Evolutionary conservation across 495 filamentous ascomycete species (phyloP).

Genomic region (Xylaria flabelliformis): DNA sequence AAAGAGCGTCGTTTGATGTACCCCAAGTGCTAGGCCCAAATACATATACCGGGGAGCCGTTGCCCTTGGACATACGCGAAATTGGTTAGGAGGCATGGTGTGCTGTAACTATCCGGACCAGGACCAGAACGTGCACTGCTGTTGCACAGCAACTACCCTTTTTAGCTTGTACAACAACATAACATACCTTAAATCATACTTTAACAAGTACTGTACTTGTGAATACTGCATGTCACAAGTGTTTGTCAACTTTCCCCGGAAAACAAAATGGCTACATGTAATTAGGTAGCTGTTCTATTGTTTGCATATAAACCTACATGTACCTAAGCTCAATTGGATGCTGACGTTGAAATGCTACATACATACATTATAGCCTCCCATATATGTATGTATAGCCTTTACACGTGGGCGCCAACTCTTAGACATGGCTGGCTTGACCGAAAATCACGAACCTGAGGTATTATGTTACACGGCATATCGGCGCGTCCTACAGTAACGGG

Average conservation of each 20-base stretch:
- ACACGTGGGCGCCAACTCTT: constrained; percentile 16
- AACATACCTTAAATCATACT: neutral
- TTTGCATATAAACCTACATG: neutral
- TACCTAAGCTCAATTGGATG: neutral
- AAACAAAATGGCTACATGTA: neutral
- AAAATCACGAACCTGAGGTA: neutral
- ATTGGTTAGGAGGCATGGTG: neutral
- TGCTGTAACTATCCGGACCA: neutral
- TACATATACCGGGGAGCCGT: neutral
- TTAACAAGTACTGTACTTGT: neutral
- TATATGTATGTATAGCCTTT: too few relatives aligned
- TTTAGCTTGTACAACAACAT: neutral
- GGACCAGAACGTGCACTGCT: neutral
- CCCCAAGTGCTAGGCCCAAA: neutral
- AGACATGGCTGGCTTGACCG: constrained; percentile 16
- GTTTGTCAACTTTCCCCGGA: neutral
- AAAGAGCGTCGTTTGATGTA: neutral
- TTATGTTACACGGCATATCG: constrained; percentile 10
- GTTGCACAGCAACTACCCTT: neutral
- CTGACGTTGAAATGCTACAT: neutral
- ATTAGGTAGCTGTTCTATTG: neutral
- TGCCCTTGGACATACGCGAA: too few relatives aligned
- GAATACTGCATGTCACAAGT: neutral
- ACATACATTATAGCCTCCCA: neutral
- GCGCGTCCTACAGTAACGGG: neutral